Conservation (phyloP, 768 basidiomycete genomes). For the Podaxis sp. region DNA sequence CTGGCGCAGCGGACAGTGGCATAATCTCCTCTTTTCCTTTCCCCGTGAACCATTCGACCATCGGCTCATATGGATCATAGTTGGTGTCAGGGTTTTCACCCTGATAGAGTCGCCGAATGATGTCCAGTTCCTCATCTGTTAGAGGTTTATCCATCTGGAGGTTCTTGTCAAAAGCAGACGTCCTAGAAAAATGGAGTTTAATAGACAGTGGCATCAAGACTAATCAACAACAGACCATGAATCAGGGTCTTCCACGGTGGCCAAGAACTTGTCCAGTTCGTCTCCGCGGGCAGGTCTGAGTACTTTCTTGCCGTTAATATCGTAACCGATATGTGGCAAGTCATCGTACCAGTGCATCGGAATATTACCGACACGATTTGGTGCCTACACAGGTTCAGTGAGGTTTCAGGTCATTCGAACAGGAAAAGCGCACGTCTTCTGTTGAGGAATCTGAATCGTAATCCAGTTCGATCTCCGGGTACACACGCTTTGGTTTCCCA, state of each 20-base stretch:
- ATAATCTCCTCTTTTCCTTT: conserved; percentile 93
- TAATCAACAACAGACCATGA: conserved; percentile 65
- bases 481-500: conserved; percentile 79
- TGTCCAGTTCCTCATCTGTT: conserved; percentile 88
- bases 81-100: conserved; percentile 88
- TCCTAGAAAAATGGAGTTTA: conserved; percentile 49
- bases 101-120: conserved; percentile 87
- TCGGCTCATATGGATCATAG: conserved; percentile 94
- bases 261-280: conserved; percentile 94
- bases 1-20: conserved; percentile 88
- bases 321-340: conserved; percentile 97
- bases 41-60: conserved; percentile 95
- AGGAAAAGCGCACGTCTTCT: conserved; percentile 67
- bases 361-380: conserved; percentile 93
- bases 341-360: conserved; percentile 99
- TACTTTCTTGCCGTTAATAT: conserved; percentile 91
- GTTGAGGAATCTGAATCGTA: conserved; percentile 92
- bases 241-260: conserved; percentile 88
- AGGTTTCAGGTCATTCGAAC: neutral
- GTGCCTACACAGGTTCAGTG: conserved; percentile 51
- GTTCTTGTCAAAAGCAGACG: conserved; percentile 88
- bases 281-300: conserved; percentile 94
- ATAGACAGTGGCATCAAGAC: neutral
- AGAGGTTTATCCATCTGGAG: conserved; percentile 84
- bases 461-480: conserved; percentile 86